These are phyloP conservation scores for Citrullus amarus DNA, from an alignment of 306 rosid genomes.

Conservation along the genomic window DNA sequence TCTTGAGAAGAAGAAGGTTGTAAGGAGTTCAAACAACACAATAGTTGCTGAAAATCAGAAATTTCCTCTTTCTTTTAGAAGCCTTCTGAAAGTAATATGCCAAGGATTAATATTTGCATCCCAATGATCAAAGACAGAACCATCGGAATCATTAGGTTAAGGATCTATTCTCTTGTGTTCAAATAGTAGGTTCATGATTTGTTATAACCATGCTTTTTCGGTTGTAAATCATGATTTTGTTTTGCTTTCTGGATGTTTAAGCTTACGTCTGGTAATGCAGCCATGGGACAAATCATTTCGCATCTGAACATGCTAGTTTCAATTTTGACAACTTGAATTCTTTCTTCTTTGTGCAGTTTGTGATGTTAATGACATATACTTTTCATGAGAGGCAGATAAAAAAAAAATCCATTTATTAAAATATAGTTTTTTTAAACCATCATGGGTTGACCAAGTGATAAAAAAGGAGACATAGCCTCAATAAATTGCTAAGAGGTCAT, in stretches of 20 bases:
- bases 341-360: background rate
- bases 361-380: background rate
- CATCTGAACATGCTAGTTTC: background rate
- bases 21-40: too few species aligned
- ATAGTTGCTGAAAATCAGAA: too few species aligned
- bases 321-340: background rate
- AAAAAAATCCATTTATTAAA: background rate
- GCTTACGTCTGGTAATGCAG: background rate
- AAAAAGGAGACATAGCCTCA: too few species aligned
- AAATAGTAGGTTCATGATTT: background rate
- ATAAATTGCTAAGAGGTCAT: too few species aligned
- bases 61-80: too few species aligned
- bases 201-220: background rate
- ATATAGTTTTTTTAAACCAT: background rate
- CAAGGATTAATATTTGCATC: too few species aligned
- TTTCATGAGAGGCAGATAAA: background rate
- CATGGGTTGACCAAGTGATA: too few species aligned
- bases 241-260: background rate
- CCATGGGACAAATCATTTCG: background rate
- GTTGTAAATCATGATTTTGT: background rate
- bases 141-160: background rate
- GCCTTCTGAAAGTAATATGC: too few species aligned
- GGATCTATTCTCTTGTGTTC: background rate
- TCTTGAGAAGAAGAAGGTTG: too few species aligned
- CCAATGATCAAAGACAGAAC: too few species aligned